Evolutionary conservation across 257 asterid species (phyloP), one percentile per base, ranked within the genome.

Genomic region (Ligustrum vulgare): DNA sequence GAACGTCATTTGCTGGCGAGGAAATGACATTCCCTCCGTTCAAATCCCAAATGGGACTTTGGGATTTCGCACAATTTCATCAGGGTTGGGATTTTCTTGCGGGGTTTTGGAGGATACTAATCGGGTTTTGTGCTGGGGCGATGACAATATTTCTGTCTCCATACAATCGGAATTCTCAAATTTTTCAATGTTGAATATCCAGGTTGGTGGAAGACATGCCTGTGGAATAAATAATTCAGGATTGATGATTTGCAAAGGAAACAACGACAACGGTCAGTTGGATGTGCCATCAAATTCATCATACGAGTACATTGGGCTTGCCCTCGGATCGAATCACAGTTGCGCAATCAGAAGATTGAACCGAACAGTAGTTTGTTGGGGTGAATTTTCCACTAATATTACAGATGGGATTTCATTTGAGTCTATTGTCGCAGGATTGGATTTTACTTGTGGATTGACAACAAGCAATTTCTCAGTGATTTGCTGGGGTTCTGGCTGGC

Each of bases 401-500:
- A 75, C 72, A 1, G 83, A 76, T n/a, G 76, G 20, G 28, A 64
- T 82, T 77, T 86, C 89, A 0, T 93, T 93, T 78, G 98, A 93
- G 74, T 86, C 91, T 2, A 86, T 93, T 37, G 84, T 81, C 69
- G 89, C 98, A 28, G 98, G 98, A 1, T 69, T 74, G 37, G 75
- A 89, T 87, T 89, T 89, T 78, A 88, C 91, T 34, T 93, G 98
- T 66, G 98, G 98, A 22, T 81, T 93, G 73, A 81, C 77, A 11
- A 83, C 94, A 0, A 79, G 80, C 76, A 87, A 91, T 82, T 87
- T 93, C 43, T 87, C 96, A 0, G 80, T 91, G 22, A 73, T 91
- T 36, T 93, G 98, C 82, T 93, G 97, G 98, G 98, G 98, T 3
- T 85, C 88, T 3, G 96, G 96, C 31, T 91, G 90, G 92, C 86